Evolutionary conservation across 148 eudicot species (phyloP), one percentile per base, ranked within the genome.

Genomic region (Cornus kousa): DNA sequence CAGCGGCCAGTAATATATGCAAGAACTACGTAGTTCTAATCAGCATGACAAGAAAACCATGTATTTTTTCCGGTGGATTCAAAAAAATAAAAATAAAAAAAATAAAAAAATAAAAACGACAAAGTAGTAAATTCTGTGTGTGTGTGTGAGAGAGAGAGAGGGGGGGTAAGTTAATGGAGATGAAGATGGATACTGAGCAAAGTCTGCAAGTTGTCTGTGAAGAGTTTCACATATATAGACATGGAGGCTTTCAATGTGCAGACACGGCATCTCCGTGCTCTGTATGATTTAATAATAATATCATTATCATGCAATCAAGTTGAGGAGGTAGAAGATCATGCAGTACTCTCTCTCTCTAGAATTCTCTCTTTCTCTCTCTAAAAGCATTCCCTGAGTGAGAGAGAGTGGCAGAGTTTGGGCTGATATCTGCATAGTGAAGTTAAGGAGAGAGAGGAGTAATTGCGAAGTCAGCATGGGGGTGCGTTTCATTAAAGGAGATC

Each of bases 241-340:
- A 16, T 50, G 48, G 48, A 43, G 75, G 86, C 84, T 71, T 85
- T 89, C 78, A 89, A 87, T 89, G 89, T 83, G 74, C 80, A 85
- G 80, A 76, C 90, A 87, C 91, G 88, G 87, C 85, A 83, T 85
- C 81, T 89, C 80, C 90, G 88, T 89, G 88, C 84, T 80, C 71
- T 77, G 43, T 53, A 19, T 66, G 35, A 64, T 39, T 79, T n/a
- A 37, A 67, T 22, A 24, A 62, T 62, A 24, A 62, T 62, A 20
- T 62, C 0, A 62, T 19, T n/a, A 6, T 62, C 17, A 57, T 57
- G 20, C 22, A 62, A 62, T 62, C 66, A 62, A 62, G 66, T 5
- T 17, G 7, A 62, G 6, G 23, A 5, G 23, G 9, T 62, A 17
- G 23, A 62, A 62, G 22, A 62, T 13, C 3, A 28, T 28, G 11